Evolutionary conservation across 108 stramenopile genomes (phyloP), one percentile per base, ranked within the genome.

Genomic region (Cyclotella kingstonii): DNA sequence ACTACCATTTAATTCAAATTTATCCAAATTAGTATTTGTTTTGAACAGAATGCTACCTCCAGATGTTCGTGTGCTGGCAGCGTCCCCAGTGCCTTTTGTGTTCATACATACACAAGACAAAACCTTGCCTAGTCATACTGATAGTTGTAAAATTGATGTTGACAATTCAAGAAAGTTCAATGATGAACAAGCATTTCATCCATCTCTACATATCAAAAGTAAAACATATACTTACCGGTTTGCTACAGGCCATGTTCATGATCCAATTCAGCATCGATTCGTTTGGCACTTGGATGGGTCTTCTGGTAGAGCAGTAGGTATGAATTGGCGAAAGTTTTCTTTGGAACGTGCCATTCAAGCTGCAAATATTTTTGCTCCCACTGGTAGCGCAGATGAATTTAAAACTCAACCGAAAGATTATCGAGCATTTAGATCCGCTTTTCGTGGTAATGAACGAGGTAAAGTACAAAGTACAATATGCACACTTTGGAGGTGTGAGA

Each of bases 31-130:
- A 11, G 81, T 81, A 1, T 90, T 70, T 63, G 66, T 79, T 14
- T 57, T 93, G 51, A 93, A 93, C 46, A 77, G 88, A 45, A 89
- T 90, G 89, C 58, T 80, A 9, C 86, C 87, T 9, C 70, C 76
- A 17, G 92, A 90, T 62, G 62, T 93, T 15, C 79, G 82, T 28
- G 77, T 76, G 17, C 60, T 86, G 34, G 80, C 84, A 31, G 76
- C 76, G 11, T 60, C 70, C 22, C 85, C 86, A 6, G 25, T 67
- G 30, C 77, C 73, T 54, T 25, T 14, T 42, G 48, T 54, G 7
- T 18, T 47, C 40, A 33, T 49, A 44, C 38, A 50, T 11, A 54
- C 23, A 5, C 45, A 60, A 35, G 29, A 42, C 17, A 54, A 52
- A 41, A 29, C 17, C 28, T 45, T 44, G 5, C 34, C 19, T 40